Percentiles rank a stretch among this genome's conserved stretches.
Evolutionary conservation across 306 rosid genomes (phyloP).

Genomic region (Trifolium subterraneum): DNA sequence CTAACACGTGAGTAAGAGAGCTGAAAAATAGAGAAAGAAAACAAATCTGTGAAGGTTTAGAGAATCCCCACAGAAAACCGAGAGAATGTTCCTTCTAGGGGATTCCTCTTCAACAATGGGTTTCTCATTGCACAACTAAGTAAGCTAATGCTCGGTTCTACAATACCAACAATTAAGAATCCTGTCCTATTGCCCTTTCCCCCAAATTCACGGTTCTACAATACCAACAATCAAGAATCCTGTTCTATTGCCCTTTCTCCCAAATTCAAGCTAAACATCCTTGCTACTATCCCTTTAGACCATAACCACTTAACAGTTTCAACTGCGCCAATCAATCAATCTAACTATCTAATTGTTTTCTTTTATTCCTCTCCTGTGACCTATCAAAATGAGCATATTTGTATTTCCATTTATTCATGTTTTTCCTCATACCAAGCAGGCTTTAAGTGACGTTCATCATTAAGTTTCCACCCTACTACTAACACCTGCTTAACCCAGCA

Average conservation of each 20-base stretch:
- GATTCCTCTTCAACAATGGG: background rate
- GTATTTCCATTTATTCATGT: background rate
- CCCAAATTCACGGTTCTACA: background rate
- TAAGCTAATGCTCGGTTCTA: background rate
- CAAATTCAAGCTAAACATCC: background rate
- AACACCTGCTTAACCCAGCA: background rate
- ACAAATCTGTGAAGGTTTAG: background rate
- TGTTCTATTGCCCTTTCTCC: background rate
- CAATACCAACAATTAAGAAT: slow-evolving; percentile 7
- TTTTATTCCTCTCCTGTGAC: background rate
- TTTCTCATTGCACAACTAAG: background rate
- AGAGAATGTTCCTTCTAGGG: background rate
- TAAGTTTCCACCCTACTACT: slow-evolving; percentile 5
- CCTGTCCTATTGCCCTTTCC: background rate
- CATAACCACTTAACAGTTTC: slow-evolving; percentile 11
- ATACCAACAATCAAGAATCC: slow-evolving; percentile 3
- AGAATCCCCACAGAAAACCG: background rate
- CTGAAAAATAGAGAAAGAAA: slow-evolving; percentile 3
- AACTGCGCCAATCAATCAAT: background rate
- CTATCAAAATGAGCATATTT: slow-evolving; percentile 26
- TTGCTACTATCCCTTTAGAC: background rate
- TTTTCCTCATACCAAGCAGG: slow-evolving; percentile 15
- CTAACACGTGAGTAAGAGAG: slow-evolving; percentile 10
- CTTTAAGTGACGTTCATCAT: slow-evolving; percentile 16
- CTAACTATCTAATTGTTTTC: slow-evolving; percentile 3